Evolutionary conservation across 1,284 basidiomycete genomes (phyloP), one percentile per base, ranked within the genome.

Genomic region (Ganoderma meredithae): DNA sequence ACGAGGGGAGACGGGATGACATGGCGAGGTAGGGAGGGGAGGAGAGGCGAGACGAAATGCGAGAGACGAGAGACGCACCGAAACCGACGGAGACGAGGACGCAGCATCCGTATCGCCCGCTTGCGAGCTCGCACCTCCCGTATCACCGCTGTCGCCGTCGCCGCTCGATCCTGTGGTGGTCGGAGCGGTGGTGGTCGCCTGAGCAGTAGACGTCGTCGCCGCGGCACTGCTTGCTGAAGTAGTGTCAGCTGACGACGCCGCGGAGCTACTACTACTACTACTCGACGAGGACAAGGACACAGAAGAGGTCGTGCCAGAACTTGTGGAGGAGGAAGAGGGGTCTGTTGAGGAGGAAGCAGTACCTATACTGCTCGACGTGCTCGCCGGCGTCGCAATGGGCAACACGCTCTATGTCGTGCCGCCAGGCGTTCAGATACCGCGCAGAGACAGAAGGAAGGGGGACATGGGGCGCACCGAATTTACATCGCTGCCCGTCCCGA

Each of bases 171-270:
- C 10, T 22, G 47, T 49, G 22, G 47, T 9, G 22, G 22, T 25
- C 22, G 47, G 47, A 22, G 9, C 25, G 19, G 44, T 7, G 44
- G 8, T n/a, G 1, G n/a, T 47, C 9, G 19, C 12, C 22, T 10
- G 47, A n/a, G 47, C 5, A 25, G 4, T 25, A 4, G 47, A 49
- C 47, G 47, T 25, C 47, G 47, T 49, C 47, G 47, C 13, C 47
- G 47, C 13, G 47, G 22, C 47, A 49, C 47, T 22, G 47, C 47
- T 49, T 25, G 6, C 47, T 49, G 47, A 49, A 49, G 47, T 49
- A 49, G 47, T 49, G 47, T 49, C 47, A 49, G 47, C 25, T n/a
- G 47, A 49, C 47, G 47, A 49, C 47, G 47, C 25, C 47, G 47
- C 47, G 22, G 27, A 2, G 3, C 27, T 31, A 31, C 27, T 31